Evolutionary conservation across 1,284 basidiomycete species (phyloP).

Genomic region (Ustilago tritici): DNA sequence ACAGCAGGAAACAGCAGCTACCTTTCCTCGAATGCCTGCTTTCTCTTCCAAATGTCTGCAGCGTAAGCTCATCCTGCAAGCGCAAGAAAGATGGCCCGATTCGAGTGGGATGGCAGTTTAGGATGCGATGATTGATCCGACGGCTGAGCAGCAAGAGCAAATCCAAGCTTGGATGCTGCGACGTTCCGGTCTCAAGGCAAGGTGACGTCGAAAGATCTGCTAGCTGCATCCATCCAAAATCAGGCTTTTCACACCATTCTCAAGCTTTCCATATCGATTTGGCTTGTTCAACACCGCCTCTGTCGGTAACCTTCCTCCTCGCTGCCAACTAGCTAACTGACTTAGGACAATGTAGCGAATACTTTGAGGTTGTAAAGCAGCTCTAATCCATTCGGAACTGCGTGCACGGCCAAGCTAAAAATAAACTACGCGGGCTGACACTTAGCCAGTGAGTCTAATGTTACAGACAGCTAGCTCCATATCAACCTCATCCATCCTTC

Average conservation of each 20-base stretch:
- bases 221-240: conserved; percentile 17
- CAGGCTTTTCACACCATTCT: not conserved
- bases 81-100: not conserved
- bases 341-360: too few relatives aligned
- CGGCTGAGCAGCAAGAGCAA: not conserved
- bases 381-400: not conserved
- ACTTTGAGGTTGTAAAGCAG: too few relatives aligned
- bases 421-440: conserved; percentile 7
- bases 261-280: not conserved
- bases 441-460: too few relatives aligned
- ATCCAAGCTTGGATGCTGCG: not conserved
- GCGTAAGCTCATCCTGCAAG: not conserved
- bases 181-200: conserved; percentile 6
- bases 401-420: conserved; percentile 20
- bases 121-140: not conserved
- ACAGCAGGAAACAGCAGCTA: not conserved
- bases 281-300: not conserved
- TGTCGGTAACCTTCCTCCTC: too few relatives aligned
- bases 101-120: not conserved
- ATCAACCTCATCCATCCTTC: too few relatives aligned
- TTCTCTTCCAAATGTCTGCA: not conserved
- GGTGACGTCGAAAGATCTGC: conserved; percentile 44
- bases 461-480: not conserved
- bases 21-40: not conserved
- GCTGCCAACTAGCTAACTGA: too few relatives aligned